Evolutionary conservation across 164 flowering plant species (phyloP).

Genomic region (Houttuynia cordata): DNA sequence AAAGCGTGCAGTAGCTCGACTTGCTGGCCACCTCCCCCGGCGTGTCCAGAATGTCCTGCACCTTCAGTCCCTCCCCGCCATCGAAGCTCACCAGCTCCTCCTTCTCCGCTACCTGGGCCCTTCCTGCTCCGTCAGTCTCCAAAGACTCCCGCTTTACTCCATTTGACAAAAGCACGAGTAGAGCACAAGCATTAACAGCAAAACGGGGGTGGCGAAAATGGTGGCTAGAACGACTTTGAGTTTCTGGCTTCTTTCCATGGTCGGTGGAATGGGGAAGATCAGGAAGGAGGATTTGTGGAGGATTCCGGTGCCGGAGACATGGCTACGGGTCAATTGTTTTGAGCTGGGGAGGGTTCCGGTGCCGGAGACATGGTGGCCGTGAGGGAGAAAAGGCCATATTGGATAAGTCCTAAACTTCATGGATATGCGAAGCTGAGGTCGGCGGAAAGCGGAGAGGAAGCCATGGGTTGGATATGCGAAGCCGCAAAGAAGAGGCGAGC

Average conservation of each 20-base stretch:
- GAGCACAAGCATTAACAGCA: not conserved
- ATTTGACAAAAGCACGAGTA: not conserved
- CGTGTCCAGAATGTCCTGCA: conserved; percentile 83
- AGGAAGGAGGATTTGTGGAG: no score
- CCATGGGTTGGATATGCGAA: no score
- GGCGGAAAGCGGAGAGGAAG: no score
- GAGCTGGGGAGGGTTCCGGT: no score
- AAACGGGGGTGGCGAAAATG: not conserved
- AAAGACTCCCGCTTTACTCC: not conserved
- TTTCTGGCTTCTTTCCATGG: not conserved
- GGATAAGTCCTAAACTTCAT: no score
- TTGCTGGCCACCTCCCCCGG: conserved; percentile 94
- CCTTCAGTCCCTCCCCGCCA: conserved; percentile 57
- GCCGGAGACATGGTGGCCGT: no score
- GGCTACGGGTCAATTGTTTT: no score
- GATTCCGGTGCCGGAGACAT: no score
- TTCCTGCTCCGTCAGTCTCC: conserved; percentile 18
- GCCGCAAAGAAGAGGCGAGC: no score
- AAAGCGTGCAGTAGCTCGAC: conserved; percentile 60
- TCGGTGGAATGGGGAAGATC: no score
- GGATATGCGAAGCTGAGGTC: no score
- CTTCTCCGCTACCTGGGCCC: conserved; percentile 9
- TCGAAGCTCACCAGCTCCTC: conserved; percentile 52
- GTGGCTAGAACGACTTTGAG: not conserved
- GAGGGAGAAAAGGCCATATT: no score